These are phyloP conservation scores for Fraxinus latifolia DNA, from an alignment of 305 asterid species.

Conservation along the genomic window DNA sequence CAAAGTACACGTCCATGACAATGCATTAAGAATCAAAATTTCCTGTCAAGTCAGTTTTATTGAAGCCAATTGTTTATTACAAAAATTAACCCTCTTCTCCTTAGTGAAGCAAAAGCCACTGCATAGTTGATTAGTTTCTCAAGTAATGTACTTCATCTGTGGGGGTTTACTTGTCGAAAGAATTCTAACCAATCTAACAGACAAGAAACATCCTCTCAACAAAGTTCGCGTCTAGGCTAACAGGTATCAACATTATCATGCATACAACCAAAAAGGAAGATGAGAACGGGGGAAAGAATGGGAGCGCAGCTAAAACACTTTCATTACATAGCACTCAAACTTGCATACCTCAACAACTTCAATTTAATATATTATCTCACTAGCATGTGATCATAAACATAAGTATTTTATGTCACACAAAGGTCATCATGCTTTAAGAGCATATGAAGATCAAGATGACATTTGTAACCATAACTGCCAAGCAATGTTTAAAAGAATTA, in stretches of 20 bases:
- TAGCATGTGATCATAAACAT: not conserved
- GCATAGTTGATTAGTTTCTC: not conserved
- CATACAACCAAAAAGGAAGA: conserved; percentile 6
- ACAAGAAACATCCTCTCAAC: conserved; percentile 8
- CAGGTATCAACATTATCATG: not conserved
- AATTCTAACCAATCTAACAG: not conserved
- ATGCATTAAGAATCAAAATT: not conserved
- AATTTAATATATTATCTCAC: not conserved
- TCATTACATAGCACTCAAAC: not conserved
- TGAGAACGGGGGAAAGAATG: conserved; percentile 5
- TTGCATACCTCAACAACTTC: not conserved
- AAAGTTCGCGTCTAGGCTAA: not conserved
- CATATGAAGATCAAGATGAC: not conserved
- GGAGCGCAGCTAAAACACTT: not conserved
- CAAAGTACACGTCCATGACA: not conserved
- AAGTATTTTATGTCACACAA: conserved; percentile 6
- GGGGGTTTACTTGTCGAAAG: not conserved
- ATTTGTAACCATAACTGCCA: not conserved
- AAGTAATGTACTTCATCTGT: not conserved
- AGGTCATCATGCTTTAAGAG: not conserved
- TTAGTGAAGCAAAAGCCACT: not conserved
- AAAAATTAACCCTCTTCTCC: not conserved
- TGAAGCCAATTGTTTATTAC: not conserved
- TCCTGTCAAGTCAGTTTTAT: not conserved
- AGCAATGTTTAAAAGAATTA: not conserved